Evolutionary conservation across 73 alveolate species (phyloP).

Genomic region (Blepharisma japonicum): DNA sequence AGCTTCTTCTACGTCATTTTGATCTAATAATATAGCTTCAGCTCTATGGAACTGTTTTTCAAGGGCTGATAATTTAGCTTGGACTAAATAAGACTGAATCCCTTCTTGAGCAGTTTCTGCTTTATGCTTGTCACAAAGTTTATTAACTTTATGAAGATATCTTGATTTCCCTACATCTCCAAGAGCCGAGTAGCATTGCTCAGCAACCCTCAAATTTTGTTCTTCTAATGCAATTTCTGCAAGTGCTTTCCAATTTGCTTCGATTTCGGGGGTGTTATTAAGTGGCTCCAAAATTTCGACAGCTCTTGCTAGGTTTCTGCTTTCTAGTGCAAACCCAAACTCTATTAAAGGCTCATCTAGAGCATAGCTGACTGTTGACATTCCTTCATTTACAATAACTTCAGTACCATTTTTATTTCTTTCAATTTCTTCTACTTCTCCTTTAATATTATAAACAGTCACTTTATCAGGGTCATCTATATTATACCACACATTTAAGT

Average conservation of each 20-base stretch:
- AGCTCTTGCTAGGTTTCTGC: constrained; percentile 92
- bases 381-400: constrained; percentile 96
- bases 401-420: constrained; percentile 87
- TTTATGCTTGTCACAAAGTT: constrained; percentile 34
- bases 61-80: constrained; percentile 96
- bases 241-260: constrained; percentile 98
- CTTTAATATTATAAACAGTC: constrained; percentile 93
- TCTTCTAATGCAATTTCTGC: constrained; percentile 95
- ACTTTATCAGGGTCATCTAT: constrained; percentile 98
- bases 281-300: constrained; percentile 94
- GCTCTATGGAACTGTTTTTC: constrained; percentile 99
- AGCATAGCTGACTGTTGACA: constrained; percentile 86
- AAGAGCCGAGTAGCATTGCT: constrained; percentile 98
- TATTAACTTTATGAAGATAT: constrained; percentile 74
- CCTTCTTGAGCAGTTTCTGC: constrained; percentile 91
- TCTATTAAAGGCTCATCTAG: constrained; percentile 95
- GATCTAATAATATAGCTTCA: constrained; percentile 96
- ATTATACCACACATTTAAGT: constrained; percentile 98
- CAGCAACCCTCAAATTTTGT: constrained; percentile 97
- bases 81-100: constrained; percentile 86
- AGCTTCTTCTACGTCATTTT: constrained; percentile 99
- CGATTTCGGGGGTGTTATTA: constrained; percentile 98
- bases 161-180: constrained; percentile 99
- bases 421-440: constrained; percentile 97
- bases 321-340: constrained; percentile 97